Conservation (phyloP, 2,329 filamentous ascomycete species). For the Trichoderma atrobrunneum region DNA sequence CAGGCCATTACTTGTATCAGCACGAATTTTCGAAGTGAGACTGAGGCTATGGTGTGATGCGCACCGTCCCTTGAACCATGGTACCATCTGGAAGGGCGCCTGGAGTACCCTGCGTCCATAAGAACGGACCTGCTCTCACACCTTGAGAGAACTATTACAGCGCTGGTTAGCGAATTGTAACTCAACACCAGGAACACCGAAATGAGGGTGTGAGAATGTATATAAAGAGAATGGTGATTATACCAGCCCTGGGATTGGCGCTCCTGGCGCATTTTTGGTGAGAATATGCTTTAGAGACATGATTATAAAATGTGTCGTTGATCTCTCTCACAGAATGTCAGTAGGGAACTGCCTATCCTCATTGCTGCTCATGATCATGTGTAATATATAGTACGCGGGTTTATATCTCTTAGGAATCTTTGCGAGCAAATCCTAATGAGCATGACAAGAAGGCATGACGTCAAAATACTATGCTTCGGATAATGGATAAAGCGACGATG, state of each 20-base stretch:
- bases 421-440: too few species aligned
- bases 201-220: background rate
- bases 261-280: background rate
- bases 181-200: background rate
- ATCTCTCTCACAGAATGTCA: too few species aligned
- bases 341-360: too few species aligned
- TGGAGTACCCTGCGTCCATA: background rate
- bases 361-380: too few species aligned
- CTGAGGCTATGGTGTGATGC: background rate
- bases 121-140: background rate
- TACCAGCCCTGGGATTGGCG: background rate
- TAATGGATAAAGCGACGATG: too few species aligned
- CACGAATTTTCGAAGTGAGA: background rate
- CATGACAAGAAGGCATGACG: too few species aligned
- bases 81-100: background rate
- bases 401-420: too few species aligned
- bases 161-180: background rate
- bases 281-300: background rate
- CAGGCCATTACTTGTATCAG: background rate
- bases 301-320: too few species aligned
- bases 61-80: background rate
- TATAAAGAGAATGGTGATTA: background rate
- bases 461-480: too few species aligned
- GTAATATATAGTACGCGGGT: too few species aligned
- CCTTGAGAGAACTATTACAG: background rate